Percentiles rank a stretch among this genome's conserved stretches.
phyloP scores from a whole-genome alignment of 2,329 filamentous ascomycete species.

The Xylaria multiplex region DNA sequence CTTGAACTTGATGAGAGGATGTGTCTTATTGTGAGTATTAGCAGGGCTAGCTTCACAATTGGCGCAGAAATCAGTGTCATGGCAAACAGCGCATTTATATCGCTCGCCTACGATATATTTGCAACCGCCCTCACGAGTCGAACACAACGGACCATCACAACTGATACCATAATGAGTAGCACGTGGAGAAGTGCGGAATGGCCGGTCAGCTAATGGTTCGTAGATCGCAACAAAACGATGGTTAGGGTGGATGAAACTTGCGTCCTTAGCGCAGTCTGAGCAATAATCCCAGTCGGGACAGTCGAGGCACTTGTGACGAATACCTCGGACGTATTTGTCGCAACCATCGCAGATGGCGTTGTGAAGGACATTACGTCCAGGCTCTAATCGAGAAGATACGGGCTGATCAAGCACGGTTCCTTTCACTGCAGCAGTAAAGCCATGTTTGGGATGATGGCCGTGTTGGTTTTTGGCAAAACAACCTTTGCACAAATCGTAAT shows the following conservation, averaged over 20 bases:
- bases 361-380: constrained; percentile 84
- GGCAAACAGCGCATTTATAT: constrained; percentile 97
- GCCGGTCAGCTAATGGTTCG: constrained; percentile 66
- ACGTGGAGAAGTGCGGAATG: constrained; percentile 53
- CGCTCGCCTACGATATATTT: constrained; percentile 86
- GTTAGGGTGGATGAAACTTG: constrained; percentile 75
- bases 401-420: constrained; percentile 69
- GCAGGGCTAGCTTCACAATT: constrained; percentile 88
- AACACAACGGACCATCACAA: constrained; percentile 93
- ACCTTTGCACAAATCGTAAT: constrained; percentile 88
- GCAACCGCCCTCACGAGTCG: constrained; percentile 61
- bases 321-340: constrained; percentile 84
- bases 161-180: constrained; percentile 83
- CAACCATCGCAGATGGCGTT: constrained; percentile 95
- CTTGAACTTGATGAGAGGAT: constrained; percentile 97
- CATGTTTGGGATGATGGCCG: constrained; percentile 90
- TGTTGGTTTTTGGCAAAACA: constrained; percentile 83
- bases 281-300: constrained; percentile 99
- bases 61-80: constrained; percentile 94
- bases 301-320: constrained; percentile 95
- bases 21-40: constrained; percentile 92
- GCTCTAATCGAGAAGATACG: constrained; percentile 74
- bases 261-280: constrained; percentile 74
- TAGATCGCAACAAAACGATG: constrained; percentile 93
- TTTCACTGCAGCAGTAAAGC: constrained; percentile 74